These are phyloP conservation scores for Hirschioporus abietinus DNA, from an alignment of 768 basidiomycete species.

Conservation along the genomic window DNA sequence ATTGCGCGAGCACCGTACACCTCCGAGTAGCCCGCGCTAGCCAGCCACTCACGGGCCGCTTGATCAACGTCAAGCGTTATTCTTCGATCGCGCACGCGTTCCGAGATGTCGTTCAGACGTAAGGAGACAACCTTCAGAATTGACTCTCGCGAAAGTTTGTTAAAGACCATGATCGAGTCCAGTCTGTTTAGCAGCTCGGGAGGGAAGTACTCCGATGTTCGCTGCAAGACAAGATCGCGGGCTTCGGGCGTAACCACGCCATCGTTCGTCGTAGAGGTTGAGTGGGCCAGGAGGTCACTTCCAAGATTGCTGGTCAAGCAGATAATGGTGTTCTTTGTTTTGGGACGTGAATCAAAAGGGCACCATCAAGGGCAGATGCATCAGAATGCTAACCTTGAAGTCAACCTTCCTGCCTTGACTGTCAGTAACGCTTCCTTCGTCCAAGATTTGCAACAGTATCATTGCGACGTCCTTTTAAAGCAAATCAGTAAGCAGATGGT, in stretches of 20 bases:
- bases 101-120: slow-evolving; percentile 68
- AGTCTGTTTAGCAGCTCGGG: slow-evolving; percentile 89
- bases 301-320: slow-evolving; percentile 74
- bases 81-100: slow-evolving; percentile 54
- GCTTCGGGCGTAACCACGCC: slow-evolving; percentile 63
- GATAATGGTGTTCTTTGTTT: slow-evolving; percentile 76
- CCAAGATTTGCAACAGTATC: slow-evolving; percentile 86
- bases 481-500: neutral
- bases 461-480: slow-evolving; percentile 70
- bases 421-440: slow-evolving; percentile 86
- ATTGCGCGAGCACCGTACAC: slow-evolving; percentile 86
- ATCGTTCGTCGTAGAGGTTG: slow-evolving; percentile 52
- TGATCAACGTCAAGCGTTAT: slow-evolving; percentile 70
- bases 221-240: slow-evolving; percentile 61
- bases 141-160: slow-evolving; percentile 71
- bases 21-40: slow-evolving; percentile 73
- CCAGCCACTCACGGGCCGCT: slow-evolving; percentile 62
- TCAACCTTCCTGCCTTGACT: slow-evolving; percentile 90
- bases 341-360: slow-evolving; percentile 1
- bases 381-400: slow-evolving; percentile 56
- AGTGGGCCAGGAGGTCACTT: slow-evolving; percentile 71
- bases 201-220: slow-evolving; percentile 77
- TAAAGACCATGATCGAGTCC: slow-evolving; percentile 85
- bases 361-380: neutral
- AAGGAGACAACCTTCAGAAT: slow-evolving; percentile 77